Percentiles rank a stretch among this genome's conserved stretches.
Evolutionary conservation across 1,284 basidiomycete genomes (phyloP).

Genomic region (Sphagnurus paluster): DNA sequence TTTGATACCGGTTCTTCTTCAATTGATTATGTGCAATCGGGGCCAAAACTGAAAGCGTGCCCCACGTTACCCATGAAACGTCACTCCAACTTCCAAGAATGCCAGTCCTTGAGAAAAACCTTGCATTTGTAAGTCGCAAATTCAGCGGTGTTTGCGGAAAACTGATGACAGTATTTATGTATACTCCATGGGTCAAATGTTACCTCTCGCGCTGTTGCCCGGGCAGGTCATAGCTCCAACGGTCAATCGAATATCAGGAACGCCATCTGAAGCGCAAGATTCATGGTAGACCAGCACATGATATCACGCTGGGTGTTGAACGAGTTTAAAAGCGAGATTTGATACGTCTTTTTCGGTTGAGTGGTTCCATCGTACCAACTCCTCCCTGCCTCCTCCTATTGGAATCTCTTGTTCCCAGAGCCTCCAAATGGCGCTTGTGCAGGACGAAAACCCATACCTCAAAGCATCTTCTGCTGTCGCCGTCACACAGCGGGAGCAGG

Average conservation of each 20-base stretch:
- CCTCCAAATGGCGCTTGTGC: conserved; percentile 8
- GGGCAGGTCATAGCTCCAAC: too few relatives aligned
- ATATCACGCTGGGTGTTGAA: neutral
- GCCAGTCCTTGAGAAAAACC: too few relatives aligned
- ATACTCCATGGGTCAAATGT: too few relatives aligned
- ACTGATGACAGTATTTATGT: too few relatives aligned
- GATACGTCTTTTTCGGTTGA: conserved; percentile 2
- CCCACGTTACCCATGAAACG: too few relatives aligned
- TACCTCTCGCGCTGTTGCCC: too few relatives aligned
- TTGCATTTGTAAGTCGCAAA: too few relatives aligned
- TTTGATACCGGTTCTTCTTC: too few relatives aligned
- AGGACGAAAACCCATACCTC: conserved; percentile 11
- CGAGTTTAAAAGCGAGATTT: conserved; percentile 7
- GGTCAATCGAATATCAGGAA: neutral
- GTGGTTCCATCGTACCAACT: neutral
- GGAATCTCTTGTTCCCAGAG: neutral
- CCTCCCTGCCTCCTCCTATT: neutral
- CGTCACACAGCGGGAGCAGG: conserved; percentile 10
- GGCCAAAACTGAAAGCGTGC: too few relatives aligned
- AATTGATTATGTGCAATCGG: too few relatives aligned
- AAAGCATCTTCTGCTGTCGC: conserved; percentile 11
- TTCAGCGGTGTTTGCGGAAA: too few relatives aligned
- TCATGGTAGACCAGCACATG: conserved; percentile 7
- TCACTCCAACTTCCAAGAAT: too few relatives aligned
- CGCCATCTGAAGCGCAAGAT: neutral